Evolutionary conservation across 106 monocot species (phyloP).

Genomic region (Chionographis japonica): DNA sequence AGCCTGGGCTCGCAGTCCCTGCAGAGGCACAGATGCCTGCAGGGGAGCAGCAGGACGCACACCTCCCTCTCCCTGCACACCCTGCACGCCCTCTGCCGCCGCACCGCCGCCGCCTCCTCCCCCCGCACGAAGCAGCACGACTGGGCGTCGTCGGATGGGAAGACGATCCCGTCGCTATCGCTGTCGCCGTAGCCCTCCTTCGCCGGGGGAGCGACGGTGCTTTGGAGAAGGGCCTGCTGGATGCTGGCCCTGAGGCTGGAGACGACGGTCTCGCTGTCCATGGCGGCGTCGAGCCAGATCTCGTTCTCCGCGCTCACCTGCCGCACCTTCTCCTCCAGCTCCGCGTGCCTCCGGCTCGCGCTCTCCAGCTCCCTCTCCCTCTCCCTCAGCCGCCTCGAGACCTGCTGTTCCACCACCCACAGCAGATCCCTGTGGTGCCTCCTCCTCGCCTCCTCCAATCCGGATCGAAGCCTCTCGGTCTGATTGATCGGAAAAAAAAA

Average conservation of each 20-base stretch:
- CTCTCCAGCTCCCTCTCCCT: constrained; percentile 47
- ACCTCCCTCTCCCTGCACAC: constrained; percentile 41
- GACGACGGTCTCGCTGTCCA: constrained; percentile 58
- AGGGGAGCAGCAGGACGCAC: constrained; percentile 56
- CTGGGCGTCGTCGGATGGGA: constrained; percentile 30
- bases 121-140: constrained; percentile 38
- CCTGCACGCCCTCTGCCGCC: constrained; percentile 29
- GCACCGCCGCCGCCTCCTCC: neutral
- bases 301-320: constrained; percentile 52
- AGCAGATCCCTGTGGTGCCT: constrained; percentile 34
- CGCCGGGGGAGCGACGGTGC: neutral
- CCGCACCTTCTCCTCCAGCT: constrained; percentile 54
- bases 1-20: constrained; percentile 35
- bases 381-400: constrained; percentile 20
- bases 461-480: constrained; percentile 44
- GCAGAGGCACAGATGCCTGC: constrained; percentile 67
- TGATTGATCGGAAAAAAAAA: neutral
- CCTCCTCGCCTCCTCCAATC: constrained; percentile 22
- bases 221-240: constrained; percentile 47
- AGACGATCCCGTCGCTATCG: constrained; percentile 25
- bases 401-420: constrained; percentile 15
- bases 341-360: constrained; percentile 26
- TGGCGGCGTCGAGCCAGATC: constrained; percentile 59
- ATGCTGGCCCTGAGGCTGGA: constrained; percentile 37
- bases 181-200: constrained; percentile 40